Base-by-base conservation (phyloP, 164 flowering plant species). In the Sedum album region DNA sequence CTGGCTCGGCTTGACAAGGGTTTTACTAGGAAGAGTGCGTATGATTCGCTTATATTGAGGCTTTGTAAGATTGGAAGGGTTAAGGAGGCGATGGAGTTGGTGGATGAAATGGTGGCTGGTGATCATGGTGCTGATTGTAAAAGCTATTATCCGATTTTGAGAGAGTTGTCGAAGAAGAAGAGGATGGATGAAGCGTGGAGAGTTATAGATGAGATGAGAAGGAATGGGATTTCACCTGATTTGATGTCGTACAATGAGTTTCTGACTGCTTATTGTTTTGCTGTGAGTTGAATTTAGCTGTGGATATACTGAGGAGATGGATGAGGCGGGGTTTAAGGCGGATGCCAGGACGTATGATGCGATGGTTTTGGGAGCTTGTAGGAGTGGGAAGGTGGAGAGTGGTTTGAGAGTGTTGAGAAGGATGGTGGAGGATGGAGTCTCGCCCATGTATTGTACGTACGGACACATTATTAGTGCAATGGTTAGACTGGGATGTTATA, bases 341-440 rank as follows among this genome's bases (percentile, higher is more conserved):
- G 85, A 85, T 64, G 0, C 82, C 11, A 76, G 80, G 44, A 83
- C 91, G 2, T 85, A 77, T 73, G 95, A 87, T 71, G 88, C 88
- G 21, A 72, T 87, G 76, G 88, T 87, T 35, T 23, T 87, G 55
- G 86, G 90, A 31, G 83, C 87, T 64, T 84, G 91, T 44, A 81
- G 65, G 69, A 80, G 74, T 18, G 88, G 86, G 77, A 84, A 70
- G 36, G 70, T 87, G 61, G 90, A 82, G 48, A 87, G 77, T 30
- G 87, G 83, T 23, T 0, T 87, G 69, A 71, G 33, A 73, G 14
- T 89, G 46, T 23, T 85, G 78, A 73, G 90, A 80, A 76, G 82
- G 74, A 81, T 83, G 87, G 80, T 62, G 74, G 87, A 79, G 18
- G 82, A 77, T n/a, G 83, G 85, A 41, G 71, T 83, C 66, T 57